phyloP scores from a whole-genome alignment of 345 rosid species.

The Arabis alpina region DNA sequence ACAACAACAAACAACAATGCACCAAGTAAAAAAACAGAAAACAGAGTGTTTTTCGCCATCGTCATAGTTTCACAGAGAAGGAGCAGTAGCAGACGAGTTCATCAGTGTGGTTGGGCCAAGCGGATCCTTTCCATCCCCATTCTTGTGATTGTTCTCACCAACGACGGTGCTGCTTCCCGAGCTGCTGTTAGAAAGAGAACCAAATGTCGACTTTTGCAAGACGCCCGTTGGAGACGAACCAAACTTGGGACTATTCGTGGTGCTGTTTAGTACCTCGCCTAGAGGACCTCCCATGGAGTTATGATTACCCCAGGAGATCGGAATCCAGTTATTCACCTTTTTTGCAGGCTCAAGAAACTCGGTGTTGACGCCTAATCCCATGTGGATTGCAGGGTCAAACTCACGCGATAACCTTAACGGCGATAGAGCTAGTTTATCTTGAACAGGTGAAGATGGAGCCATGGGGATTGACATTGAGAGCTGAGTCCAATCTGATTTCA shows the following conservation, averaged over 20 bases:
- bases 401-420: constrained; percentile 61
- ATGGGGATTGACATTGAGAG: constrained; percentile 70
- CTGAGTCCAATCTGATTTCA: constrained; percentile 54
- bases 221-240: constrained; percentile 83
- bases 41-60: constrained; percentile 18
- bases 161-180: constrained; percentile 67
- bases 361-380: constrained; percentile 48
- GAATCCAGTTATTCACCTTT: constrained; percentile 48
- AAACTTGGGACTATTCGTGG: constrained; percentile 51
- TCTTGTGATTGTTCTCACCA: constrained; percentile 46
- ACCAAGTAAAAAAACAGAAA: constrained; percentile 8
- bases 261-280: constrained; percentile 62
- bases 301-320: constrained; percentile 54
- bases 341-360: constrained; percentile 42
- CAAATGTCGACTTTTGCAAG: constrained; percentile 69
- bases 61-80: constrained; percentile 26
- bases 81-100: constrained; percentile 36
- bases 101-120: constrained; percentile 25
- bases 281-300: constrained; percentile 68
- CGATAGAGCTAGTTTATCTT: constrained; percentile 53
- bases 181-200: constrained; percentile 80
- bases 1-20: constrained; percentile 27
- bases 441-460: constrained; percentile 50
- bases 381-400: constrained; percentile 47
- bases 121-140: constrained; percentile 41